phyloP scores from a whole-genome alignment of 805 yeast genomes.

The Yamadazyma akitaensis region DNA sequence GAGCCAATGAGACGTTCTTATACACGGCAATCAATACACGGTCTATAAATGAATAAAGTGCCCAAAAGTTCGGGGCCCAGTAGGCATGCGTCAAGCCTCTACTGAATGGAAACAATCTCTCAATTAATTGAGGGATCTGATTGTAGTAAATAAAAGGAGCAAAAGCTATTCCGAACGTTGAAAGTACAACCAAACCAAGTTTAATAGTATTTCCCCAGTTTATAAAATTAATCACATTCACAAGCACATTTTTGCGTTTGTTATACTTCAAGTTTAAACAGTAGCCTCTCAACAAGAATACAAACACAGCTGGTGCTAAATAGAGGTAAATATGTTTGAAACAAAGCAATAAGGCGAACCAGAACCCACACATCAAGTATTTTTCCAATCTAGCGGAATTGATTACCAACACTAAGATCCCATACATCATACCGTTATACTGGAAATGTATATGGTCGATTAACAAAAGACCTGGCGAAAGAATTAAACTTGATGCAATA shows the following conservation, averaged over 20 bases:
- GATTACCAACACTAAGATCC: constrained; percentile 70
- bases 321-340: constrained; percentile 93
- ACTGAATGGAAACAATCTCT: constrained; percentile 85
- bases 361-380: constrained; percentile 58
- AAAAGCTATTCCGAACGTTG: constrained; percentile 65
- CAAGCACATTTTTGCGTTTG: constrained; percentile 19
- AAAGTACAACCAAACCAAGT: constrained; percentile 60
- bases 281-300: constrained; percentile 70
- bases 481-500: constrained; percentile 73
- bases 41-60: constrained; percentile 81
- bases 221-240: constrained; percentile 33
- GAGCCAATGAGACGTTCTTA: constrained; percentile 30
- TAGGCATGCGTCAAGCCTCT: constrained; percentile 96
- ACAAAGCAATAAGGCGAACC: constrained; percentile 76
- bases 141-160: constrained; percentile 68
- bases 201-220: constrained; percentile 59
- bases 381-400: constrained; percentile 61
- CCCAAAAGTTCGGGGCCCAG: constrained; percentile 99
- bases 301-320: constrained; percentile 91
- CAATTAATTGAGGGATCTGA: constrained; percentile 60
- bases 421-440: constrained; percentile 92
- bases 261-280: constrained; percentile 47
- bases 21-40: constrained; percentile 55
- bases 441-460: constrained; percentile 97
- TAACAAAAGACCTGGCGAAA: constrained; percentile 86